These are phyloP conservation scores for Candida pseudofarinosa DNA, from an alignment of 805 yeast species.

Conservation along the genomic window DNA sequence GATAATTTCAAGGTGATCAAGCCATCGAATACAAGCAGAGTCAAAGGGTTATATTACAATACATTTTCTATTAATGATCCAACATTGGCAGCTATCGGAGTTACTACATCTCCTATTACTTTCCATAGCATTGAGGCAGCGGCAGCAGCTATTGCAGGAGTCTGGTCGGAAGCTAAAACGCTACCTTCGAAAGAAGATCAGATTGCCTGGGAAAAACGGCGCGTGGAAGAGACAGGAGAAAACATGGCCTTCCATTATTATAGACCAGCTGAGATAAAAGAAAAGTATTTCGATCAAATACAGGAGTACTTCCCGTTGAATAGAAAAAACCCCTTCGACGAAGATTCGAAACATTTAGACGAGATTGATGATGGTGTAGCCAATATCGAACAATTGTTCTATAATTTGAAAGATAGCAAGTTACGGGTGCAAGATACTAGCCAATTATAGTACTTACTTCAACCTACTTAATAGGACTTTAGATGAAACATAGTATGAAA, in stretches of 20 bases:
- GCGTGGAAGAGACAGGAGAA: constrained; percentile 18
- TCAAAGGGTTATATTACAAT: constrained; percentile 33
- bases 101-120: constrained; percentile 39
- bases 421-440: constrained; percentile 10
- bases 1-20: constrained; percentile 19
- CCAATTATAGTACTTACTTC: background rate
- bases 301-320: constrained; percentile 20
- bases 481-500: too few species aligned
- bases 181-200: constrained; percentile 42
- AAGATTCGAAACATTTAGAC: constrained; percentile 17
- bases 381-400: constrained; percentile 9
- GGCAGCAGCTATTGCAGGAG: constrained; percentile 57
- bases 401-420: constrained; percentile 9
- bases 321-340: constrained; percentile 27
- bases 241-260: constrained; percentile 32
- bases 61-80: constrained; percentile 42
- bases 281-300: constrained; percentile 24
- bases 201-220: constrained; percentile 25
- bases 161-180: constrained; percentile 39
- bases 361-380: constrained; percentile 9
- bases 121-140: constrained; percentile 49
- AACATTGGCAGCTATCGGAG: constrained; percentile 38
- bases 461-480: too few species aligned
- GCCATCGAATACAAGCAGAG: constrained; percentile 25
- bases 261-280: constrained; percentile 15